Conservation (phyloP, 2,329 filamentous ascomycete species). For the Leptographium lundbergii region DNA sequence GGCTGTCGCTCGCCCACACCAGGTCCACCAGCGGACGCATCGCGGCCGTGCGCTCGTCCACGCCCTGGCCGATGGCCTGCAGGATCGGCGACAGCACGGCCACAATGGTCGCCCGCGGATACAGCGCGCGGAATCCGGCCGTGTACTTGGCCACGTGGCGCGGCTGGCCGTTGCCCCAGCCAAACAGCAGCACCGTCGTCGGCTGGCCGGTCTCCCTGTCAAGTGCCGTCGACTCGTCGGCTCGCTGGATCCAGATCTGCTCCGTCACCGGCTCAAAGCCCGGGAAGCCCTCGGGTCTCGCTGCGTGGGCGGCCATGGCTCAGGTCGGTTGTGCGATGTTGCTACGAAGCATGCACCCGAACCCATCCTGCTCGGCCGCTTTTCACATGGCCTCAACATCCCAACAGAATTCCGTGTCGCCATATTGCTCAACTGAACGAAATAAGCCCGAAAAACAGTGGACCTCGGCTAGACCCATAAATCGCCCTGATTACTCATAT, state of each 20-base stretch:
- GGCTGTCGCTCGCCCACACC: not conserved
- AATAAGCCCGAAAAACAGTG: not conserved
- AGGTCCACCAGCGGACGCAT: slow-evolving; percentile 1
- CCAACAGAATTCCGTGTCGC: not conserved
- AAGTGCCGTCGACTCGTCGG: not conserved
- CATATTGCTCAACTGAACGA: not conserved
- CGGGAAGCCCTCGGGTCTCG: not conserved
- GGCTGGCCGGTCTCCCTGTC: not conserved
- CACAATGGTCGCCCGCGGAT: not conserved
- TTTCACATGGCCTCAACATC: not conserved
- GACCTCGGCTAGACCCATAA: not conserved
- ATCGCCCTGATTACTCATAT: not conserved
- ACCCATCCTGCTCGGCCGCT: not conserved
- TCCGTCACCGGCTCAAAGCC: not conserved
- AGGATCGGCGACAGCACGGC: slow-evolving; percentile 1
- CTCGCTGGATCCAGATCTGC: slow-evolving; percentile 1
- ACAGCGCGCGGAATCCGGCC: not conserved
- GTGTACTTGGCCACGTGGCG: slow-evolving; percentile 1
- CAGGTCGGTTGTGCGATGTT: not conserved
- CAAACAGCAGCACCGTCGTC: not conserved
- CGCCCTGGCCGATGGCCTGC: not conserved
- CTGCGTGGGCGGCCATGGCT: not conserved
- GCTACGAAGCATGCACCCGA: too few relatives aligned
- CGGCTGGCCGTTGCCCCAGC: slow-evolving; percentile 1
- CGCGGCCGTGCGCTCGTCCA: not conserved